Evolutionary conservation across 805 yeast genomes (phyloP).

Genomic region (Saccharomyces eubayanus): DNA sequence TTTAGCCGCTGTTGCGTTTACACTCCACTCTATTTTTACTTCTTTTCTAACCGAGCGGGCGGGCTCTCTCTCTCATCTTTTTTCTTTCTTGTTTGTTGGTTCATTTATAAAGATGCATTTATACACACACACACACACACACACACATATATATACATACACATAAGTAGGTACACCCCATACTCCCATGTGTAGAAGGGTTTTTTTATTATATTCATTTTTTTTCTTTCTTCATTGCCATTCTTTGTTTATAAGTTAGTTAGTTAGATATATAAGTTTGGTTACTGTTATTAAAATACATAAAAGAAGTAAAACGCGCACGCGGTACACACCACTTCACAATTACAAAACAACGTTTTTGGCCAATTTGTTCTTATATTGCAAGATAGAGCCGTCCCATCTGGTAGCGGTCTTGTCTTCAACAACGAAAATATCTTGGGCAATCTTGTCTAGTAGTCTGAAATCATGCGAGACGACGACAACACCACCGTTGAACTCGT

Average conservation of each 20-base stretch:
- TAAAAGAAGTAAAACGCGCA: background rate
- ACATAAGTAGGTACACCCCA: background rate
- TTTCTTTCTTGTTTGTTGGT: constrained; percentile 1
- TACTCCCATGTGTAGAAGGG: background rate
- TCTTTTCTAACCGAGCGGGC: background rate
- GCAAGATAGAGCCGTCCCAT: constrained; percentile 90
- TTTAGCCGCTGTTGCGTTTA: background rate
- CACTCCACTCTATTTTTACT: constrained; percentile 3
- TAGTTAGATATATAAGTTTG: background rate
- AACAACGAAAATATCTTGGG: constrained; percentile 93
- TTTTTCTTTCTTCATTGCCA: background rate
- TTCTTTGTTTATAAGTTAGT: background rate
- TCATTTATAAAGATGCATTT: background rate
- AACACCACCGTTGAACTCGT: constrained; percentile 93
- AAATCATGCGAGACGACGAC: constrained; percentile 98
- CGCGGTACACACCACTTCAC: background rate
- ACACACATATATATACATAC: no score
- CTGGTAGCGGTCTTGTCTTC: constrained; percentile 91
- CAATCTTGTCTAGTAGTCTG: constrained; percentile 94
- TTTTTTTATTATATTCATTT: background rate
- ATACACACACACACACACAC: background rate
- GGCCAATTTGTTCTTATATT: constrained; percentile 92
- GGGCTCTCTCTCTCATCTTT: background rate
- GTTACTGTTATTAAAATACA: background rate
- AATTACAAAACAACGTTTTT: constrained; percentile 67